These are phyloP conservation scores for Apiospora rasikravindrae DNA, from an alignment of 2,329 filamentous ascomycete genomes.

Conservation along the genomic window DNA sequence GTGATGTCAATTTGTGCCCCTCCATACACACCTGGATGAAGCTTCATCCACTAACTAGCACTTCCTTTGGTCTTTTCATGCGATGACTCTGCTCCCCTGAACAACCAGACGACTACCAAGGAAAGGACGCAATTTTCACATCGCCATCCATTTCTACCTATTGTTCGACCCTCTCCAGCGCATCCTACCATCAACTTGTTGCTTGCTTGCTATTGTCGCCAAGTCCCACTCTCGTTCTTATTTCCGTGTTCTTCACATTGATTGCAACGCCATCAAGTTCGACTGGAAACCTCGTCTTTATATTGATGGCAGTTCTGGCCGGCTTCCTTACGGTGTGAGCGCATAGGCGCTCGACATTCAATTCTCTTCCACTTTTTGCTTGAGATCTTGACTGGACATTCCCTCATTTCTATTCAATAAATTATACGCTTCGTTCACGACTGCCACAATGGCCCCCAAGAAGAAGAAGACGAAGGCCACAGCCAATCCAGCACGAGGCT, in stretches of 20 bases:
- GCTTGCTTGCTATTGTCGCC: constrained; percentile 6
- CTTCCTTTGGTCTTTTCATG: background rate
- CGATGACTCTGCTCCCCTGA: background rate
- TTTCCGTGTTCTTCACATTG: background rate
- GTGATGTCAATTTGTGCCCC: constrained; percentile 17
- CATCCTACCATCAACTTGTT: background rate
- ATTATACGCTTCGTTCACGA: background rate
- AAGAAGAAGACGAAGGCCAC: constrained; percentile 93
- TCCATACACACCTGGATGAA: constrained; percentile 9
- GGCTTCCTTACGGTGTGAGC: constrained; percentile 4
- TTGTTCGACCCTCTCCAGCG: background rate
- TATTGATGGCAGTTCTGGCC: constrained; percentile 4
- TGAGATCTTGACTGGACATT: background rate
- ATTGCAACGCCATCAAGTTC: background rate
- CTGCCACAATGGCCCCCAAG: constrained; percentile 38
- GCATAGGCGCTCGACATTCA: background rate
- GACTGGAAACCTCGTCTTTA: background rate
- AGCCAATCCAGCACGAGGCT: constrained; percentile 87
- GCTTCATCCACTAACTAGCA: background rate
- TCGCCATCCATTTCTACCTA: background rate
- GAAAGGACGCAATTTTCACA: background rate
- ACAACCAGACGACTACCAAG: background rate
- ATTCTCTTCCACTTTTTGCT: background rate
- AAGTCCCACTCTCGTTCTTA: background rate
- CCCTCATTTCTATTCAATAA: background rate